Percentiles rank a stretch among this genome's conserved stretches.
Conservation (phyloP, 2,329 filamentous ascomycete genomes). For the Neocucurbitaria cava region DNA sequence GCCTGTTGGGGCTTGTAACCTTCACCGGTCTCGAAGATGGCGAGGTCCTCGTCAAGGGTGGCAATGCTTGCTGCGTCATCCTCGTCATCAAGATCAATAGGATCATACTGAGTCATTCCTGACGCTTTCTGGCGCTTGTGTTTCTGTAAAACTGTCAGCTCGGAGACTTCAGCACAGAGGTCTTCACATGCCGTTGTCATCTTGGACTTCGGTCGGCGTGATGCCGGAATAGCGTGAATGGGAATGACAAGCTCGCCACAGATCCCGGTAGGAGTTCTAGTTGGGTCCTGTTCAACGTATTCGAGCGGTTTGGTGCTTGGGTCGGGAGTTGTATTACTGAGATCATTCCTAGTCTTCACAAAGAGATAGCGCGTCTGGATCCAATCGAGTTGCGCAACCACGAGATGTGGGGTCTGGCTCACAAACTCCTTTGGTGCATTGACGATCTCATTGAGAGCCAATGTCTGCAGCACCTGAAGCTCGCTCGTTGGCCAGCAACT, state of each 20-base stretch:
- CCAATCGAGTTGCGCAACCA: conserved; percentile 80
- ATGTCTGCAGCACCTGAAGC: conserved; percentile 64
- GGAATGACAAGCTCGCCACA: conserved; percentile 58
- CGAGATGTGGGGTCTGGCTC: conserved; percentile 66
- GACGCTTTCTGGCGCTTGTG: conserved; percentile 39
- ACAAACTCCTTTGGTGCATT: conserved; percentile 72
- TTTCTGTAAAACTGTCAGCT: conserved; percentile 16
- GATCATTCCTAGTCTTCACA: conserved; percentile 49
- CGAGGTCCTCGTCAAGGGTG: conserved; percentile 58
- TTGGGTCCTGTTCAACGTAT: conserved; percentile 51
- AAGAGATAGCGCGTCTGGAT: conserved; percentile 90
- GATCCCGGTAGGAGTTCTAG: conserved; percentile 52
- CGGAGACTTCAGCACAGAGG: background rate
- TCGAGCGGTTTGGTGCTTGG: conserved; percentile 32
- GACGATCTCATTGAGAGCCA: conserved; percentile 86
- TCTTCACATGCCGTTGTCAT: conserved; percentile 15
- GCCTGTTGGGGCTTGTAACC: conserved; percentile 9
- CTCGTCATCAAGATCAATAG: conserved; percentile 48
- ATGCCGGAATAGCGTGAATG: conserved; percentile 57
- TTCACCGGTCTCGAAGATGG: conserved; percentile 47
- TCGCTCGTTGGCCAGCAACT: conserved; percentile 70
- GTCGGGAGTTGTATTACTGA: background rate
- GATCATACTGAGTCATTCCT: conserved; percentile 41
- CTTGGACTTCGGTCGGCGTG: conserved; percentile 45
- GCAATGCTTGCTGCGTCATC: conserved; percentile 56